These are phyloP conservation scores for Panaeolus papilionaceus DNA, from an alignment of 768 basidiomycete genomes.

Conservation along the genomic window DNA sequence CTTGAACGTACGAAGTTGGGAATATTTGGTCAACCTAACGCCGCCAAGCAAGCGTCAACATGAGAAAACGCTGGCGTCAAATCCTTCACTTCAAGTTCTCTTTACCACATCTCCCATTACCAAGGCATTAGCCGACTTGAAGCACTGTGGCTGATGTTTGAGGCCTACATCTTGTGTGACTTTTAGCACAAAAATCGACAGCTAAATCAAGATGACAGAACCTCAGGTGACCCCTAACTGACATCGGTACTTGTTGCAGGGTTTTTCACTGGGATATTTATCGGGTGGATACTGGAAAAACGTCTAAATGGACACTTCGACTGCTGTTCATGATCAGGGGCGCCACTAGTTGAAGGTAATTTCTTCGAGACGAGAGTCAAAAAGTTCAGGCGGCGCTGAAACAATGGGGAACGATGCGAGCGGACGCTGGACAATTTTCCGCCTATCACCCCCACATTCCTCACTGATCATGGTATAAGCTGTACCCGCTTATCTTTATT, in stretches of 20 bases:
- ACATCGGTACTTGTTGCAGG: neutral
- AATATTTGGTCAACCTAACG: too few relatives aligned
- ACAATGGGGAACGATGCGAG: conserved; percentile 7
- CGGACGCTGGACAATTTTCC: neutral
- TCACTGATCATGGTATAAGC: neutral
- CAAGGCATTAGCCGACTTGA: too few relatives aligned
- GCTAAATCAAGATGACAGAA: neutral
- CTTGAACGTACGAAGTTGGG: too few relatives aligned
- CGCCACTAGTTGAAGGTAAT: neutral
- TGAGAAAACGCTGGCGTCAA: too few relatives aligned
- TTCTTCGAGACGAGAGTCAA: neutral
- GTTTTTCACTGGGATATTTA: conserved; percentile 6
- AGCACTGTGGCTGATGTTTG: neutral
- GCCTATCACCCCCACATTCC: neutral
- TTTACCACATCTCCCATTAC: too few relatives aligned
- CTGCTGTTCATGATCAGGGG: neutral
- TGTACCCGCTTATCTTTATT: neutral
- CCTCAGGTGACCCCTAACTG: neutral
- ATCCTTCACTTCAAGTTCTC: too few relatives aligned
- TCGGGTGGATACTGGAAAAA: conserved; percentile 9
- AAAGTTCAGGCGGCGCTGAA: neutral
- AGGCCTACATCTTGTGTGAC: neutral
- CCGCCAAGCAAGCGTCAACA: too few relatives aligned
- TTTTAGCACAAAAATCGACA: neutral
- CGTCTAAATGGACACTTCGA: neutral